Base-by-base conservation (phyloP, 148 eudicot species). In the Vaccinium vitisidaea region DNA sequence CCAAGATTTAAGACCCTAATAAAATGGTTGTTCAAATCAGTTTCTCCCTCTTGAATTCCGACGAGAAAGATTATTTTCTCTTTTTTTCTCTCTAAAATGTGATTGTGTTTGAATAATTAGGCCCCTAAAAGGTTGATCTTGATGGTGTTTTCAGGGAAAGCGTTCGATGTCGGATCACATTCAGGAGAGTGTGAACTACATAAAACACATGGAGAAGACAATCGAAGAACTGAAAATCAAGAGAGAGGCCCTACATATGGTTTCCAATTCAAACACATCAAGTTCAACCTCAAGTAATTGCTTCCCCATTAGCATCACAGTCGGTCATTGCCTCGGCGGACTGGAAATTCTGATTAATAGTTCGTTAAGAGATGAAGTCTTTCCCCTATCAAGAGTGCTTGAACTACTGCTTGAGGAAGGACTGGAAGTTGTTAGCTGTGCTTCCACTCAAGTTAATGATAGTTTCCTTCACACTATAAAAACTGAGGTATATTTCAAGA, bases 121-220 rank as follows among this genome's bases (percentile, higher is more conserved):
- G 74, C 10, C 1, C 15, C 19, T 30, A 8, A 61, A 56, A 8
- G 18, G 12, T 19, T n/a, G 3, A 67, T 67, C 6, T 67, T 67
- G 36, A 67, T 80, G 83, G 69, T 70, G 73, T 86, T 70, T 0
- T 43, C 81, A 91, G 95, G 95, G 95, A 87, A 91, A 91, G 85
- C 79, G 95, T 13, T 90, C 95, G 6, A 86, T 87, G 30, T 83
- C 92, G 12, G 97, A 94, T 86, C 97, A 94, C 71, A 84, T 94
- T 84, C 83, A 84, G 1, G 92, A 89, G 82, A 89, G 94, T 2
- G 90, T 89, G 84, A 91, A 83, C 74, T 94, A 94, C 84, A 92
- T 94, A 18, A 86, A 87, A 43, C 88, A 90, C 69, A 36, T 92
- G 87, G 88, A 94, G 86, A 82, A 75, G 43, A 91, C 83, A 53